Evolutionary conservation across 164 flowering plant species (phyloP), one percentile per base, ranked within the genome.

Genomic region (Santalum album): DNA sequence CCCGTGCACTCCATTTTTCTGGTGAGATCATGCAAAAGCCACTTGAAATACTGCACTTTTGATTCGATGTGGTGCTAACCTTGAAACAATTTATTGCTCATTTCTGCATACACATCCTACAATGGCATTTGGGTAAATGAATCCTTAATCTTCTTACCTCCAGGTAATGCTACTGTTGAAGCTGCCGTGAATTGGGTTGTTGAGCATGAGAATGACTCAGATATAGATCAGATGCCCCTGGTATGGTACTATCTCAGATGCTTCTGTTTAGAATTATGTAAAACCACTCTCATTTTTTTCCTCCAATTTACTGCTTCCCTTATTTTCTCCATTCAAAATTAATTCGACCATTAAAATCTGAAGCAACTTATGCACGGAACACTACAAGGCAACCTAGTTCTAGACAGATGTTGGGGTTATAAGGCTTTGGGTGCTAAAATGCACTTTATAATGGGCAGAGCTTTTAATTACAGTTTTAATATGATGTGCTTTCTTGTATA

Each of bases 171-270:
- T 32, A 71, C 81, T 58, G 54, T 85, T 57, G 99, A 92, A 73
- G 88, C 82, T 65, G 94, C 97, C 55, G 73, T 84, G 11, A 87
- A 78, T 69, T 92, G 99, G 99, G 72, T 87, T 38, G 91, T 87
- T 50, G 99, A 92, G 60, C 99, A 92, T 75, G 99, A 89, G 64
- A 71, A 75, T 78, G 99, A 92, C 64, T 51, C 83, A 7, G 95
- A 92, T 65, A 85, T 92, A 62, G 97, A 92, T 71, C 58, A 85
- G 64, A 80, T 89, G 90, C 99, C 96, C 19, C 19, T 77, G 96
- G 99, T 92, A 83, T 46, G 72, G 16, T 72, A 49, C 25, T n/a
- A 21, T 38, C 3, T 18, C 14, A 38, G 16, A 38, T 36, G 20
- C 12, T 26, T 23, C n/a, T 26, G 12, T 3, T 43, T 43, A n/a